A percentile compares a stretch with the other conserved stretches of the same genome.
phyloP scores from a whole-genome alignment of 2,329 filamentous ascomycete species.

The Leptographium flavum region DNA sequence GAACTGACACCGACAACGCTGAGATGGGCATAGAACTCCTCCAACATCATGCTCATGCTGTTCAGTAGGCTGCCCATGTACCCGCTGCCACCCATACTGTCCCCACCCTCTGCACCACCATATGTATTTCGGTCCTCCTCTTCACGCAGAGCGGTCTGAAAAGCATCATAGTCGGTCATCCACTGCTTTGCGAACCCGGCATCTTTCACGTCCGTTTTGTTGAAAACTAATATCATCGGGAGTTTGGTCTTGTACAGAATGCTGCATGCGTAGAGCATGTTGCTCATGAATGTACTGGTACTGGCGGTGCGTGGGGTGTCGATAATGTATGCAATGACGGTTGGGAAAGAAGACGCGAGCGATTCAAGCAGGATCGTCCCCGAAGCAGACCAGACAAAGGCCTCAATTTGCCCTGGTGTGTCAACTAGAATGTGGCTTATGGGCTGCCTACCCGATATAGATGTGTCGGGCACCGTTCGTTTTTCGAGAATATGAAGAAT shows the following conservation, averaged over 20 bases:
- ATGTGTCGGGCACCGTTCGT: slow-evolving; percentile 52
- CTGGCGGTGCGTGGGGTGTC: slow-evolving; percentile 88
- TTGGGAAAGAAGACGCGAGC: slow-evolving; percentile 85
- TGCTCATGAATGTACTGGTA: slow-evolving; percentile 97
- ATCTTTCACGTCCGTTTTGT: slow-evolving; percentile 94
- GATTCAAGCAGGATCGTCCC: slow-evolving; percentile 89
- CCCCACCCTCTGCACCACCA: slow-evolving; percentile 53
- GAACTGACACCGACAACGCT: slow-evolving; percentile 88
- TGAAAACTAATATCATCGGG: slow-evolving; percentile 97
- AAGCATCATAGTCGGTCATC: slow-evolving; percentile 98
- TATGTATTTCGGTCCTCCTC: slow-evolving; percentile 71
- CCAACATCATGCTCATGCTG: slow-evolving; percentile 94
- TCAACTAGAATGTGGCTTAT: slow-evolving; percentile 83
- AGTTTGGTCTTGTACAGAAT: slow-evolving; percentile 98
- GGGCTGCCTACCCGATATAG: slow-evolving; percentile 43
- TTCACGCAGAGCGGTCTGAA: slow-evolving; percentile 68
- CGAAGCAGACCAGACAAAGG: slow-evolving; percentile 95
- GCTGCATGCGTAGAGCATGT: slow-evolving; percentile 98
- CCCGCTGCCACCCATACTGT: slow-evolving; percentile 57
- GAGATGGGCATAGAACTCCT: slow-evolving; percentile 93
- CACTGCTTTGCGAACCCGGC: slow-evolving; percentile 88
- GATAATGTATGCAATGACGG: slow-evolving; percentile 93
- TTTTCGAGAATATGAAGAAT: slow-evolving; percentile 83
- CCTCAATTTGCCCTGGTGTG: slow-evolving; percentile 95
- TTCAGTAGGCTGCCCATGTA: slow-evolving; percentile 95